A percentile compares a stretch with the other conserved stretches of the same genome.
Conservation (phyloP, 2,329 filamentous ascomycete genomes). For the Ophioceras dolichostomum region DNA sequence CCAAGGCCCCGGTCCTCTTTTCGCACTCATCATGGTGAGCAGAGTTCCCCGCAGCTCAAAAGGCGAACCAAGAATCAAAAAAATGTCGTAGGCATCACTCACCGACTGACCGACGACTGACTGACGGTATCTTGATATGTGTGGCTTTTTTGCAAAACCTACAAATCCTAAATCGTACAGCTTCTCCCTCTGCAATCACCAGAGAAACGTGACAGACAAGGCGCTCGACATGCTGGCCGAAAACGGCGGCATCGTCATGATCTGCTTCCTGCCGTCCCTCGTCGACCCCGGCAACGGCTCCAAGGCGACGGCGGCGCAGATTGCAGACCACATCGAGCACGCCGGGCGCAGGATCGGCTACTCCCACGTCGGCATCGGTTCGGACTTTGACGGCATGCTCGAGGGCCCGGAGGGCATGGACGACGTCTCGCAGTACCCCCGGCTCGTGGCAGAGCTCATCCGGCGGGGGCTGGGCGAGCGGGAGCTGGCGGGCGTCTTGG, state of each 20-base stretch:
- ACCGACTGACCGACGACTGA: no score
- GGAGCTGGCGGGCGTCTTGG: slow-evolving; percentile 66
- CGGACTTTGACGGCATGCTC: slow-evolving; percentile 75
- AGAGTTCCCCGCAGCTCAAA: slow-evolving; percentile 10
- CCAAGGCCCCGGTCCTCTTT: slow-evolving; percentile 17
- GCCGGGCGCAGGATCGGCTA: slow-evolving; percentile 78
- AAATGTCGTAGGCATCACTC: no score
- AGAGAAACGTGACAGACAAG: slow-evolving; percentile 28
- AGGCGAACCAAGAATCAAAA: no score
- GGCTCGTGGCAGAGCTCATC: slow-evolving; percentile 64
- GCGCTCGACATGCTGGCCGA: slow-evolving; percentile 18
- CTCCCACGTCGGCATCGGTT: slow-evolving; percentile 77
- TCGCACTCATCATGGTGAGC: slow-evolving; percentile 16
- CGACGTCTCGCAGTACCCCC: slow-evolving; percentile 74
- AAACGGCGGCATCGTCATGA: slow-evolving; percentile 26
- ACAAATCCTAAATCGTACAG: no score
- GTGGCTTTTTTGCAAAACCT: no score
- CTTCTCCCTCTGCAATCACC: no score
- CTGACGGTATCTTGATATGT: no score
- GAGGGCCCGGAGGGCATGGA: slow-evolving; percentile 61
- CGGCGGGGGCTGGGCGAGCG: slow-evolving; percentile 58
- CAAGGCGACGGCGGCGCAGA: slow-evolving; percentile 65
- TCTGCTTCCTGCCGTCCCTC: slow-evolving; percentile 18
- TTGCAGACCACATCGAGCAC: slow-evolving; percentile 69
- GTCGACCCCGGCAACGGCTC: slow-evolving; percentile 36